Evolutionary conservation across 345 rosid species (phyloP).

Genomic region (Lumnitzera littorea): DNA sequence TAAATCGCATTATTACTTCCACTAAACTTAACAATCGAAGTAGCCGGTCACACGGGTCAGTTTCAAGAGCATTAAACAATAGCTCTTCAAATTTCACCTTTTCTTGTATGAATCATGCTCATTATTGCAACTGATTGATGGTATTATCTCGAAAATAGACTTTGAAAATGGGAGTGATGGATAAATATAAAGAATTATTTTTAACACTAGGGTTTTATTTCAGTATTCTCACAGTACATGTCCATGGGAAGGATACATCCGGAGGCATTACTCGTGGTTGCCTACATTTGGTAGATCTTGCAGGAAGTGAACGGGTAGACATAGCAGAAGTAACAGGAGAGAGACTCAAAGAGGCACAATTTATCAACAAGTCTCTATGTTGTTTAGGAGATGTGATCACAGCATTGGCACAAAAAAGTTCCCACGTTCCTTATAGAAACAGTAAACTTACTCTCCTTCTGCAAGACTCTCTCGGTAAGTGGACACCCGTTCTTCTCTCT

Average conservation of each 20-base stretch:
- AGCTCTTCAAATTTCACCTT: not conserved
- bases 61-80: constrained; percentile 7
- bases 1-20: constrained; percentile 69
- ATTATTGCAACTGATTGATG: not conserved
- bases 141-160: no score
- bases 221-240: constrained; percentile 79
- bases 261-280: constrained; percentile 70
- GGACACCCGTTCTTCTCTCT: not conserved
- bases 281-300: constrained; percentile 94
- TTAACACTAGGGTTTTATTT: constrained; percentile 11
- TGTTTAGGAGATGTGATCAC: constrained; percentile 91
- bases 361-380: constrained; percentile 87
- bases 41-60: constrained; percentile 91
- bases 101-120: not conserved
- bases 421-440: constrained; percentile 90
- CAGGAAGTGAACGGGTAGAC: constrained; percentile 95
- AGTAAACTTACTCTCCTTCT: constrained; percentile 94
- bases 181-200: no score
- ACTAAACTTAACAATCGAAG: constrained; percentile 76
- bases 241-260: constrained; percentile 64
- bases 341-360: constrained; percentile 85
- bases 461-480: constrained; percentile 83
- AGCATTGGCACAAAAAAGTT: constrained; percentile 80
- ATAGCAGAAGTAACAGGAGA: constrained; percentile 94
- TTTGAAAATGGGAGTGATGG: no score